Conservation (phyloP, 1,284 basidiomycete species). For the Porodaedalea pini region DNA sequence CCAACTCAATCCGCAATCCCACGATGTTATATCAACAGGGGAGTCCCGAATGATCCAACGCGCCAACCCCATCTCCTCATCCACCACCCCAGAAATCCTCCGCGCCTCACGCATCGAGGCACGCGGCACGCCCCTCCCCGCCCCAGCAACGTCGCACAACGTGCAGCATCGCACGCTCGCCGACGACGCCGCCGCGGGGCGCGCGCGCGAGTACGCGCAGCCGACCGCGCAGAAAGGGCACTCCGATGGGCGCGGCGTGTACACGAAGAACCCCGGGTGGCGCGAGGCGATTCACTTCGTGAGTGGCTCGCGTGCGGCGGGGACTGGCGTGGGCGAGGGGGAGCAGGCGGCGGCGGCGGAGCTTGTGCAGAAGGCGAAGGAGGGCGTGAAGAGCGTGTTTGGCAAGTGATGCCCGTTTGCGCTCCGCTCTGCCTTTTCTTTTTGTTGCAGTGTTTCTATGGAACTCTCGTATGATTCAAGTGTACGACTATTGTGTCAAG, state of each 20-base stretch:
- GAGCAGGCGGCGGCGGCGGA: neutral
- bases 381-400: neutral
- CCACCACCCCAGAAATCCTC: neutral
- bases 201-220: neutral
- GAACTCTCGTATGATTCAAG: no score
- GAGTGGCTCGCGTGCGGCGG: neutral
- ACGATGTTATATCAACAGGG: neutral
- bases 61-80: neutral
- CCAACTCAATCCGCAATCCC: neutral
- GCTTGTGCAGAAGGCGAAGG: neutral
- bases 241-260: conserved; percentile 6
- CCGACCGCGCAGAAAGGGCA: conserved; percentile 7
- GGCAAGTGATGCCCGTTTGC: no score
- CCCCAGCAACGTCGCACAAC: neutral
- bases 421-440: no score
- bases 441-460: no score
- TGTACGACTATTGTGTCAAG: no score
- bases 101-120: conserved; percentile 7
- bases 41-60: conserved; percentile 13
- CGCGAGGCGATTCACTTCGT: neutral
- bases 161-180: conserved; percentile 6
- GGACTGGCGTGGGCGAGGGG: neutral
- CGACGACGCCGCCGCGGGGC: neutral
- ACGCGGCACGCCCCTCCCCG: neutral
- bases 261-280: conserved; percentile 12